Evolutionary conservation across 805 yeast genomes (phyloP).

Genomic region (Yamadazyma takamatsuzukensis): DNA sequence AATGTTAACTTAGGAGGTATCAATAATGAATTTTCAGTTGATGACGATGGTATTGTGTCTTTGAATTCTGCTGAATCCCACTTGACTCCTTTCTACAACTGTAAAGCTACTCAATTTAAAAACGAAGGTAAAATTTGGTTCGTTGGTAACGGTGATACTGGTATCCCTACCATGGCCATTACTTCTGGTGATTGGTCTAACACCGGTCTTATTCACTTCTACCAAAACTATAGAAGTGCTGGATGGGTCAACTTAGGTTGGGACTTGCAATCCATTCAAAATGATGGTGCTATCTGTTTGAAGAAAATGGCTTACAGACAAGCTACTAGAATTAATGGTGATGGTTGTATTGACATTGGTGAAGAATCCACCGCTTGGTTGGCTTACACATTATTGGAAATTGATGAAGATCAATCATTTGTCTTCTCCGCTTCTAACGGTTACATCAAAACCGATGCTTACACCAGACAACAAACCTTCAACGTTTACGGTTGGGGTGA

Average conservation of each 20-base stretch:
- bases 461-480: constrained; percentile 16
- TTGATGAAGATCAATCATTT: constrained; percentile 14
- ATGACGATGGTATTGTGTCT: constrained; percentile 19
- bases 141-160: constrained; percentile 20
- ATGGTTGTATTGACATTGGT: constrained; percentile 22
- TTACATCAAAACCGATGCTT: constrained; percentile 14
- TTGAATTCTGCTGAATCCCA: constrained; percentile 21
- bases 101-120: constrained; percentile 16
- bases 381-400: constrained; percentile 12
- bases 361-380: constrained; percentile 14
- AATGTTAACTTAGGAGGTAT: constrained; percentile 14
- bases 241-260: constrained; percentile 18
- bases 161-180: constrained; percentile 15
- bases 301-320: constrained; percentile 18
- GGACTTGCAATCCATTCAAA: constrained; percentile 15
- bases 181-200: constrained; percentile 17
- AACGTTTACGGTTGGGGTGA: constrained; percentile 25
- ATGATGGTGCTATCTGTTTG: constrained; percentile 24
- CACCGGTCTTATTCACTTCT: constrained; percentile 19
- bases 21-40: constrained; percentile 9
- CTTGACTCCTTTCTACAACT: constrained; percentile 18
- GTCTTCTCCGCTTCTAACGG: constrained; percentile 14
- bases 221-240: constrained; percentile 17
- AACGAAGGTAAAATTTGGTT: constrained; percentile 25
- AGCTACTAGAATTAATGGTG: constrained; percentile 16